Conservation (phyloP, 208 protist species). For the Leishmania amazonensis region DNA sequence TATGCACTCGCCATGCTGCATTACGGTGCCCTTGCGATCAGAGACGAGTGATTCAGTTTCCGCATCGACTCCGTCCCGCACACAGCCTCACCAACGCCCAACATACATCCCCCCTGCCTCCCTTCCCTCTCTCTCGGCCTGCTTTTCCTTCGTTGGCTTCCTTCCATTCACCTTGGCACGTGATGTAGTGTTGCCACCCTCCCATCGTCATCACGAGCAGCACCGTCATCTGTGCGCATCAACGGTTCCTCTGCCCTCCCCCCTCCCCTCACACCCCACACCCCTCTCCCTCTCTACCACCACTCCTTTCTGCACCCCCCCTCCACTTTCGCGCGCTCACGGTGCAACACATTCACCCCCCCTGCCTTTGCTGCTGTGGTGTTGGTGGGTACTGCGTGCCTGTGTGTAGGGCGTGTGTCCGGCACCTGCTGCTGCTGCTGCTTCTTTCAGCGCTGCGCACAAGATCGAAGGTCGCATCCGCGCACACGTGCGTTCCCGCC, state of each 20-base stretch:
- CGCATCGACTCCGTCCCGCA: background rate
- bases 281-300: background rate
- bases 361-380: too few relatives aligned
- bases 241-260: background rate
- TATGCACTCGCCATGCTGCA: background rate
- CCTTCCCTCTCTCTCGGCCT: background rate
- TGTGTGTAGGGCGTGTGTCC: background rate
- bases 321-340: background rate
- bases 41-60: background rate
- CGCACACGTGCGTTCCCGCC: background rate
- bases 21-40: background rate
- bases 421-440: background rate
- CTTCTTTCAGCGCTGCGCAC: background rate
- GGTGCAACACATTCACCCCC: too few relatives aligned
- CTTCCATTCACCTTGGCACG: constrained; percentile 5
- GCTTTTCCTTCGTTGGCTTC: constrained; percentile 3
- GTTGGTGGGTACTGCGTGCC: background rate
- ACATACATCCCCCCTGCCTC: background rate
- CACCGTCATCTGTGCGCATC: background rate
- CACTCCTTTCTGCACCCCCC: background rate
- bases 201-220: constrained; percentile 11
- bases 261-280: background rate
- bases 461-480: background rate
- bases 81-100: background rate
- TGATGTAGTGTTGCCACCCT: background rate